Percentiles rank a stretch among this genome's conserved stretches.
These are phyloP conservation scores for Calocybe cyanea DNA, from an alignment of 768 basidiomycete species.

Conservation along the genomic window DNA sequence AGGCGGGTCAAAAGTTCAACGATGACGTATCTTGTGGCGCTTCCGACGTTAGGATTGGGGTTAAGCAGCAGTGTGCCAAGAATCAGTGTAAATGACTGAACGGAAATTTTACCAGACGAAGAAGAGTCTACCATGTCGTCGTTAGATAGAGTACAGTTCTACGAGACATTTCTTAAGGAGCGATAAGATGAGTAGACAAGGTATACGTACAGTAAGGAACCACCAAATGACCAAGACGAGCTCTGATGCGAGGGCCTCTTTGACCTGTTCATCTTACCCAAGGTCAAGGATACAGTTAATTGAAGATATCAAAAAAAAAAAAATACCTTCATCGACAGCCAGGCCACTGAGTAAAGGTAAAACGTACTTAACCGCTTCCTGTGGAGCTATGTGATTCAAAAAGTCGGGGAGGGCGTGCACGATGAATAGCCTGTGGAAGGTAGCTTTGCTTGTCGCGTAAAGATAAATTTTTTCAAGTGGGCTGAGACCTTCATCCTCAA, in stretches of 20 bases:
- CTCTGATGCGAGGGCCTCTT: slow-evolving; percentile 81
- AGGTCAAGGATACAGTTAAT: no score
- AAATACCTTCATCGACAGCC: slow-evolving; percentile 78
- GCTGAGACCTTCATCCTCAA: slow-evolving; percentile 78
- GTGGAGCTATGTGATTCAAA: slow-evolving; percentile 71
- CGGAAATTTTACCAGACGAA: slow-evolving; percentile 52
- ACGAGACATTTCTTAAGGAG: slow-evolving; percentile 9
- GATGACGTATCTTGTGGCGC: slow-evolving; percentile 68
- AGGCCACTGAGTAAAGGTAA: slow-evolving; percentile 83
- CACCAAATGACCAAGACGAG: slow-evolving; percentile 87
- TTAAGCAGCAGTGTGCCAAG: slow-evolving; percentile 86
- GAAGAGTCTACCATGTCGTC: slow-evolving; percentile 28
- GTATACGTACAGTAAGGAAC: slow-evolving; percentile 64
- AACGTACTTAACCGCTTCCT: slow-evolving; percentile 91
- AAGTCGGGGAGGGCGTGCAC: slow-evolving; percentile 78
- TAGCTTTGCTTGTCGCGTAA: slow-evolving; percentile 73
- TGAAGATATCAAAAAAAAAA: slow-evolving; percentile 6
- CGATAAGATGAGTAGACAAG: slow-evolving; percentile 9
- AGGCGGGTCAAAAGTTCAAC: slow-evolving; percentile 76
- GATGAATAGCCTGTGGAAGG: slow-evolving; percentile 70
- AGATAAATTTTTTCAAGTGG: slow-evolving; percentile 92
- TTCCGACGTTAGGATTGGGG: slow-evolving; percentile 69
- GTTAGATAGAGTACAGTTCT: slow-evolving; percentile 70
- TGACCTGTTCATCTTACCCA: slow-evolving; percentile 73
- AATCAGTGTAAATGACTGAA: slow-evolving; percentile 88